These are phyloP conservation scores for Botrytis hyacinthi DNA, from an alignment of 2,329 filamentous ascomycete species.

Conservation along the genomic window DNA sequence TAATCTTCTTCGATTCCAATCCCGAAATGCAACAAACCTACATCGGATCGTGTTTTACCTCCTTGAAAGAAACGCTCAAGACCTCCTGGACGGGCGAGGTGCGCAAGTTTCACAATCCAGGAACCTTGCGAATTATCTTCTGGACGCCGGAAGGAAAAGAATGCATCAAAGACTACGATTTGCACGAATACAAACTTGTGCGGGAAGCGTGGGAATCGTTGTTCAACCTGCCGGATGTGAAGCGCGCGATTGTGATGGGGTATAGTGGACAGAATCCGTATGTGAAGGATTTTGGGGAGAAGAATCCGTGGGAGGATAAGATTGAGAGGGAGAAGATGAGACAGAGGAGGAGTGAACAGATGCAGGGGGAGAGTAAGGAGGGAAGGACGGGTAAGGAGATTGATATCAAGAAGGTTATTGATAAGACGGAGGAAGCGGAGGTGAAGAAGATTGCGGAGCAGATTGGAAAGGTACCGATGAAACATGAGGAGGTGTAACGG, in stretches of 20 bases:
- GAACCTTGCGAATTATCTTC: conserved; percentile 32
- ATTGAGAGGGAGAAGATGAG: conserved; percentile 25
- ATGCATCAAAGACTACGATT: conserved; percentile 33
- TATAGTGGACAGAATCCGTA: conserved; percentile 35
- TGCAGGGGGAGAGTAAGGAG: conserved; percentile 14
- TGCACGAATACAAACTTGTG: conserved; percentile 32
- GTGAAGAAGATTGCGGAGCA: conserved; percentile 17
- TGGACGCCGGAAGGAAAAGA: conserved; percentile 31
- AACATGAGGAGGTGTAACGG: conserved; percentile 15
- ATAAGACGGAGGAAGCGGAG: conserved; percentile 15
- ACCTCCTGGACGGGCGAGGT: conserved; percentile 34
- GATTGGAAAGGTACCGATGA: conserved; percentile 12
- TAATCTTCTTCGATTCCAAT: conserved; percentile 35
- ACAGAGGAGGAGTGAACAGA: conserved; percentile 4
- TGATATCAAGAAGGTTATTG: not conserved
- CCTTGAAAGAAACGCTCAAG: conserved; percentile 27
- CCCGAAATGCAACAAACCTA: conserved; percentile 34
- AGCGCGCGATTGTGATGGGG: conserved; percentile 31
- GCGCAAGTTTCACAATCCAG: conserved; percentile 28
- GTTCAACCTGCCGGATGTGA: conserved; percentile 30
- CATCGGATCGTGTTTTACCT: conserved; percentile 31
- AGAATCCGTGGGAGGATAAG: conserved; percentile 28
- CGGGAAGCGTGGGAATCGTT: conserved; percentile 30
- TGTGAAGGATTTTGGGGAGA: conserved; percentile 23
- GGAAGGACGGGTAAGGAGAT: conserved; percentile 3